Evolutionary conservation across 352 stramenopile species (phyloP).

Genomic region (Stramenopiles sp.): DNA sequence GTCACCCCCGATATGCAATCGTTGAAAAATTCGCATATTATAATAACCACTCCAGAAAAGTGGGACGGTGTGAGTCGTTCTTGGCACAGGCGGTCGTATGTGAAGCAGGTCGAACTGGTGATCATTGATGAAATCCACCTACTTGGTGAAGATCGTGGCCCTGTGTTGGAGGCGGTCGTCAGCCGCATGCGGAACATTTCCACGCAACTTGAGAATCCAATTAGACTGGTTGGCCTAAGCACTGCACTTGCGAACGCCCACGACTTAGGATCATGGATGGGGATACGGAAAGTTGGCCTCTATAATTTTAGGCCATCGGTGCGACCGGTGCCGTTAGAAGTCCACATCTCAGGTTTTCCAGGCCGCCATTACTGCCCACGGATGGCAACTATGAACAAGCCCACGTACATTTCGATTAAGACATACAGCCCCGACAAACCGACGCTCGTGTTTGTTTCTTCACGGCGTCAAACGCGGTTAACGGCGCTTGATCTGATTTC

Average conservation of each 20-base stretch:
- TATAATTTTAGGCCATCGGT: slow-evolving; percentile 86
- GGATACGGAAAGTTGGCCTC: slow-evolving; percentile 62
- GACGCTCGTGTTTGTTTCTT: slow-evolving; percentile 94
- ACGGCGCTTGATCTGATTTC: slow-evolving; percentile 92
- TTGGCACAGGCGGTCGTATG: slow-evolving; percentile 47
- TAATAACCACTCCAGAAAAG: slow-evolving; percentile 93
- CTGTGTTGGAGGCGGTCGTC: slow-evolving; percentile 89
- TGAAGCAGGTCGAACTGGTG: slow-evolving; percentile 55
- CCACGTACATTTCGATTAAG: slow-evolving; percentile 88
- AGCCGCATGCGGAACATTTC: slow-evolving; percentile 60
- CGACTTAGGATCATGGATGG: slow-evolving; percentile 90
- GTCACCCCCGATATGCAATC: slow-evolving; percentile 73
- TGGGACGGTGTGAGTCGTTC: slow-evolving; percentile 89
- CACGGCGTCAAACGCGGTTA: slow-evolving; percentile 82
- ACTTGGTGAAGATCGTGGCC: slow-evolving; percentile 78
- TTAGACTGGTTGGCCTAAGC: slow-evolving; percentile 80
- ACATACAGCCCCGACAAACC: slow-evolving; percentile 76
- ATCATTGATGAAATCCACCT: slow-evolving; percentile 96
- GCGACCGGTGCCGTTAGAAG: slow-evolving; percentile 82
- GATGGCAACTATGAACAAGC: slow-evolving; percentile 99
- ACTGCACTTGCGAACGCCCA: slow-evolving; percentile 85
- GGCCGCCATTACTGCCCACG: slow-evolving; percentile 86
- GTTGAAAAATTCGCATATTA: slow-evolving; percentile 72
- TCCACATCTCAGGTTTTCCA: slow-evolving; percentile 93
- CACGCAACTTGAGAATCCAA: slow-evolving; percentile 28